A percentile compares a stretch with the other conserved stretches of the same genome.
Evolutionary conservation across 2,329 filamentous ascomycete genomes (phyloP).

Genomic region (Apiospora saccharicola): DNA sequence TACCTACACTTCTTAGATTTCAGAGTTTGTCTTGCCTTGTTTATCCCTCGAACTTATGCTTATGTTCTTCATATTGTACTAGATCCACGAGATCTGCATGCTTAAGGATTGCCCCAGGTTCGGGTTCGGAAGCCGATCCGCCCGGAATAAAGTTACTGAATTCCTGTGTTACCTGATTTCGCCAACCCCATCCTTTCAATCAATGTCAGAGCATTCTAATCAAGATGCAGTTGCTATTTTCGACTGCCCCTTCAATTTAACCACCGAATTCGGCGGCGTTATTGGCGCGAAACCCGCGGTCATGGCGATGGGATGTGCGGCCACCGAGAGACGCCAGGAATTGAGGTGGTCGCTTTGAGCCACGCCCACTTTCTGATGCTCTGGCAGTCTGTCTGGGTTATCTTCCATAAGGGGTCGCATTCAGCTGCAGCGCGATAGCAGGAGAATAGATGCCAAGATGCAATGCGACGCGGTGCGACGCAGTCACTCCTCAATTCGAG

Average conservation of each 20-base stretch:
- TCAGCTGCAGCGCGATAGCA: neutral
- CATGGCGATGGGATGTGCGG: neutral
- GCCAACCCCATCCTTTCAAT: neutral
- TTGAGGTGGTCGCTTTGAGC: neutral
- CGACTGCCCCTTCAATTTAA: too few species aligned
- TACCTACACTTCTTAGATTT: too few species aligned
- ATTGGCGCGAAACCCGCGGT: neutral
- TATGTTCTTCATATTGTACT: too few species aligned
- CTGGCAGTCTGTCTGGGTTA: too few species aligned
- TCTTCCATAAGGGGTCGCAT: neutral
- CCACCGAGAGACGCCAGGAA: neutral
- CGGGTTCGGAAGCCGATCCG: neutral
- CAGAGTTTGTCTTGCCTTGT: too few species aligned
- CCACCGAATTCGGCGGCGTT: neutral
- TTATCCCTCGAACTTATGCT: too few species aligned
- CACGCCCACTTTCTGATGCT: neutral
- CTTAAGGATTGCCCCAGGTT: neutral
- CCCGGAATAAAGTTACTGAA: neutral
- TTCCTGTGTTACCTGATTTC: neutral
- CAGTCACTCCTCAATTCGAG: constrained; percentile 8
- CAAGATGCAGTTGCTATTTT: too few species aligned
- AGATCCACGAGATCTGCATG: too few species aligned
- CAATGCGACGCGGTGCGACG: neutral
- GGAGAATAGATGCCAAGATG: neutral
- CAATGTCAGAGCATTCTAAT: neutral